These are phyloP conservation scores for Cyamopsis tetragonoloba DNA, from an alignment of 306 rosid genomes.

Conservation along the genomic window DNA sequence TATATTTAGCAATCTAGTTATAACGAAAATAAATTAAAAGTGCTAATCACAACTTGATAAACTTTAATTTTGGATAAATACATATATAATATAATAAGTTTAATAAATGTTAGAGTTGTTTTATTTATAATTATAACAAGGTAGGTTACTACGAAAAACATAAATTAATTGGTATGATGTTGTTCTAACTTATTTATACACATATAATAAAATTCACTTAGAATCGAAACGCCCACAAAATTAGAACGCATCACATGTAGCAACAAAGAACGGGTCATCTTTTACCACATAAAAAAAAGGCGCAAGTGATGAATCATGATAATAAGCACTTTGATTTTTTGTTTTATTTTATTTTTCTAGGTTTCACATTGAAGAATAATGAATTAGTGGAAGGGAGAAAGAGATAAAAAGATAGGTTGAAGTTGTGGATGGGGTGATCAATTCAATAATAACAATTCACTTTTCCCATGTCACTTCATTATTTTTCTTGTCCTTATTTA, in stretches of 20 bases:
- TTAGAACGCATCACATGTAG: no score
- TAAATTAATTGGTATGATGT: no score
- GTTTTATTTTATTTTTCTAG: neutral
- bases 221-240: no score
- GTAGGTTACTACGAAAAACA: neutral
- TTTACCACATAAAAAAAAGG: no score
- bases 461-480: slow-evolving; percentile 23
- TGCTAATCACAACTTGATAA: slow-evolving; percentile 1
- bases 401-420: slow-evolving; percentile 25
- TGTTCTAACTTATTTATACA: no score
- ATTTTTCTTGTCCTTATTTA: slow-evolving; percentile 12
- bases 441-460: slow-evolving; percentile 18
- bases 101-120: slow-evolving; percentile 1
- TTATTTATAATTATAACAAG: neutral
- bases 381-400: slow-evolving; percentile 22
- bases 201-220: no score
- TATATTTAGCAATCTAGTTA: neutral
- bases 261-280: no score
- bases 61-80: neutral
- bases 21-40: neutral
- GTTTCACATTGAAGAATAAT: no score
- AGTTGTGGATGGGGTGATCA: slow-evolving; percentile 38
- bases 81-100: slow-evolving; percentile 16
- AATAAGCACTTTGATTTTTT: no score
- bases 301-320: no score